A percentile compares a stretch with the other conserved stretches of the same genome.
Evolutionary conservation across 2,329 filamentous ascomycete genomes (phyloP).

Genomic region (Rutstroemia sp.): DNA sequence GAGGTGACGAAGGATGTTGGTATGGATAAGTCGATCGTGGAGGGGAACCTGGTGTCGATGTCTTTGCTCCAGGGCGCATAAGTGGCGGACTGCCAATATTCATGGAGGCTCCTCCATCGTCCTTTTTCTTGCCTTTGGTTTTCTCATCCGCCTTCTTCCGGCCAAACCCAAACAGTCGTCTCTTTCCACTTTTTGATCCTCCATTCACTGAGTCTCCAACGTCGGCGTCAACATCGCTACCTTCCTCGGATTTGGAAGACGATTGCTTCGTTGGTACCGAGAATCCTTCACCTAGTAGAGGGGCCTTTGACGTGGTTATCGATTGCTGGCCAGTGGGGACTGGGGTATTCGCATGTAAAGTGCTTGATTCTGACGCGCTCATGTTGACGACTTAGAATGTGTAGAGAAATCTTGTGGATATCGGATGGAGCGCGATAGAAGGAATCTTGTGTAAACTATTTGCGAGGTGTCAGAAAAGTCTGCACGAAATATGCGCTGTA

Average conservation of each 20-base stretch:
- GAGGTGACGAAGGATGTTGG: conserved; percentile 48
- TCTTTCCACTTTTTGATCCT: conserved; percentile 42
- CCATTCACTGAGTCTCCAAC: conserved; percentile 25
- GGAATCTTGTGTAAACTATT: background rate
- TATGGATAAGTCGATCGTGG: conserved; percentile 35
- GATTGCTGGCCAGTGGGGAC: conserved; percentile 17
- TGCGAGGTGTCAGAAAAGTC: conserved; percentile 1
- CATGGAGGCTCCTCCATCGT: conserved; percentile 22
- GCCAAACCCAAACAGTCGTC: conserved; percentile 52
- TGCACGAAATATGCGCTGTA: conserved; percentile 13
- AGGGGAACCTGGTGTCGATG: conserved; percentile 35
- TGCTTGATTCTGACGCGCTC: conserved; percentile 27
- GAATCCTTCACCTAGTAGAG: conserved; percentile 30
- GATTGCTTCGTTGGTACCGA: conserved; percentile 19
- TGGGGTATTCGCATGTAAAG: conserved; percentile 23
- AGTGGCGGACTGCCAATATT: conserved; percentile 19
- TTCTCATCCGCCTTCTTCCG: conserved; percentile 52
- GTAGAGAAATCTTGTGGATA: background rate
- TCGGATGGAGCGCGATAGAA: background rate
- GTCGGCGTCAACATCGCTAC: conserved; percentile 23
- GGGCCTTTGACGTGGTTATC: conserved; percentile 22
- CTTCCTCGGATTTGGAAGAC: conserved; percentile 19
- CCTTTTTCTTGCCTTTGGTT: conserved; percentile 33
- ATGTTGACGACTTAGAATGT: conserved; percentile 14
- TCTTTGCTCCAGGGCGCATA: conserved; percentile 21